Conservation (phyloP, 2,329 filamentous ascomycete species). For the Colletotrichum sublineola region DNA sequence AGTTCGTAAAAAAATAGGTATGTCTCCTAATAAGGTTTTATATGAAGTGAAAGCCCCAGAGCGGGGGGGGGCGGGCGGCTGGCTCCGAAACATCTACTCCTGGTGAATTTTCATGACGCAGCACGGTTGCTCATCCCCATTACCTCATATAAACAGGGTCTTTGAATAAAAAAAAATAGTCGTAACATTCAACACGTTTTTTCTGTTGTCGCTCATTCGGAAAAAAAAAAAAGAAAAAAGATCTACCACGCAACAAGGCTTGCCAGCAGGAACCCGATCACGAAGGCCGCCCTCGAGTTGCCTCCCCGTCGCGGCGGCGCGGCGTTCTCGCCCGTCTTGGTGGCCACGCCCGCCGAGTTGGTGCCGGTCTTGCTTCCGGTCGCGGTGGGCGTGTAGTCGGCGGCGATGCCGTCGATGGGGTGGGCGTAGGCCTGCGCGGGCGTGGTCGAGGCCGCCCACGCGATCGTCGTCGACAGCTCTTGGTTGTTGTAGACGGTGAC, state of each 20-base stretch:
- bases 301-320: conserved; percentile 20
- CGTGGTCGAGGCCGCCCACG: conserved; percentile 31
- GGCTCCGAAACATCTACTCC: too few species aligned
- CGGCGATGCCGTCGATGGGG: conserved; percentile 34
- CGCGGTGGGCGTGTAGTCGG: conserved; percentile 33
- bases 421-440: conserved; percentile 39
- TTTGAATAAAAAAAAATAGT: neutral
- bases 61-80: too few species aligned
- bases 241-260: conserved; percentile 29
- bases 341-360: conserved; percentile 12
- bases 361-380: neutral
- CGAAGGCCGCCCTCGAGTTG: conserved; percentile 33
- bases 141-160: too few species aligned
- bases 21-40: too few species aligned
- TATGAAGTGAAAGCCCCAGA: too few species aligned
- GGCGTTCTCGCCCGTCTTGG: conserved; percentile 29
- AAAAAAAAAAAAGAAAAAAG: neutral
- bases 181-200: neutral
- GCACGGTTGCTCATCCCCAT: too few species aligned
- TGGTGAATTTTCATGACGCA: too few species aligned
- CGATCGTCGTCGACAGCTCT: conserved; percentile 36
- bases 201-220: neutral
- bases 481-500: conserved; percentile 37
- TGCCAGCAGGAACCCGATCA: conserved; percentile 28
- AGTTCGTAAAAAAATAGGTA: too few species aligned